phyloP scores from a whole-genome alignment of 352 stramenopile genomes.

The Peronospora farinosa region DNA sequence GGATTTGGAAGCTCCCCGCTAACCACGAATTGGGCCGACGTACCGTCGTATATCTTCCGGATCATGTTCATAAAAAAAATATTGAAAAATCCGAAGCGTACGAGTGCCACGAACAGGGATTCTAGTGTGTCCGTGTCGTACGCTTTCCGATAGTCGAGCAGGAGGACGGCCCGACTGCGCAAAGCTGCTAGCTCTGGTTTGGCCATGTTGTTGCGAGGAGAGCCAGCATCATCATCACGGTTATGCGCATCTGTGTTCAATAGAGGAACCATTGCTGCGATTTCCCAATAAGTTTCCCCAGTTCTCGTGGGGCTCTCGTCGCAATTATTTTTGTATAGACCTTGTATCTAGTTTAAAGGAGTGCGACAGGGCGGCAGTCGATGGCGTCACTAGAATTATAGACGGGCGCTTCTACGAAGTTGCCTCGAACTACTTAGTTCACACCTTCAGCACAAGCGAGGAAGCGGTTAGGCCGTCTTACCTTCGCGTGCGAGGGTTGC shows the following conservation, averaged over 20 bases:
- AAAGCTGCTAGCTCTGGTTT: neutral
- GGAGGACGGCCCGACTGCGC: neutral
- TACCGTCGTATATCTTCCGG: neutral
- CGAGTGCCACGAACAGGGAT: neutral
- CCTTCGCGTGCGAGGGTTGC: too few relatives aligned
- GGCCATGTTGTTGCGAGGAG: neutral
- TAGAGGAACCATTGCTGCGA: neutral
- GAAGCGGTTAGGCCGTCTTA: too few relatives aligned
- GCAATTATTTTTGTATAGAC: slow-evolving; percentile 1
- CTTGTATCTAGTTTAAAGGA: slow-evolving; percentile 2
- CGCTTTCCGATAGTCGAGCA: neutral
- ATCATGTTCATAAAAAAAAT: neutral
- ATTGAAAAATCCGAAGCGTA: neutral
- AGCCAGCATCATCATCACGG: slow-evolving; percentile 1
- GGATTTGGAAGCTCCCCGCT: neutral
- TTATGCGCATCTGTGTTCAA: neutral
- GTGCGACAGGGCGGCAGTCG: too few relatives aligned
- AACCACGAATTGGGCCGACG: neutral
- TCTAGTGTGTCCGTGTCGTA: neutral
- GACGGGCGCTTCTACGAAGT: too few relatives aligned
- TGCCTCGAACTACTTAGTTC: too few relatives aligned
- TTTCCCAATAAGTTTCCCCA: too few relatives aligned
- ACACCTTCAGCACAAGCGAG: too few relatives aligned
- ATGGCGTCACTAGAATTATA: too few relatives aligned
- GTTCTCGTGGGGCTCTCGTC: neutral